Evolutionary conservation across 2,329 filamentous ascomycete species (phyloP), one percentile per base, ranked within the genome.

Genomic region (Penicillium sp.): DNA sequence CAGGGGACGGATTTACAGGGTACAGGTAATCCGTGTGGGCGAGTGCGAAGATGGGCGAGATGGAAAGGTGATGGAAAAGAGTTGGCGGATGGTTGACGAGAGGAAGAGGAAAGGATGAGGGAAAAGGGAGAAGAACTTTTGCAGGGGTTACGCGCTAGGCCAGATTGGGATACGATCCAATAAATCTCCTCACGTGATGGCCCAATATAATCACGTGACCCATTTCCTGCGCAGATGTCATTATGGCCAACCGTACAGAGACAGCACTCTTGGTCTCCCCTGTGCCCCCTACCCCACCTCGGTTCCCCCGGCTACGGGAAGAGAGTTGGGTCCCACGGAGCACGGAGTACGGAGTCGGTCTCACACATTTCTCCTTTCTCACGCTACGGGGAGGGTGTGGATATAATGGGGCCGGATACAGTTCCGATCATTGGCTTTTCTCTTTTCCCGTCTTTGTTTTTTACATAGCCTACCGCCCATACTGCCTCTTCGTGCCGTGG

Each of bases 1-100:
- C 24, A 44, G 48, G 49, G 49, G 49, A 51, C 55, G 52, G 59
- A 52, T 55, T 65, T 65, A 66, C 60, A 51, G 50, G 45, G 46
- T 59, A 57, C 54, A 51, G 52, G 52, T 28, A 53, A 54, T 54
- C 53, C 50, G 52, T 54, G 8, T 4, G 3, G 6, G 33, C 20
- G 33, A 20, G 5, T 18, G 15, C 18, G 33, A 37, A 10, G 33
- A 12, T 37, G 50, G 40, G 53, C 46, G 42, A 28, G 47, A 39
- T 37, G 43, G 27, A 47, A 49, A 49, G 33, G 31, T 38, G 45
- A 50, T 39, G 52, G 35, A 43, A 49, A 18, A 18, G 42, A 41
- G 44, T n/a, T 40, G 42, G 45, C 32, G 47, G 37, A 42, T 35
- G 44, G 32, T 47, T 42, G 50, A 43, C n/a, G 46, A 47, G 43